phyloP scores from a whole-genome alignment of 2,329 filamentous ascomycete genomes.

The Nannizzia gypsea region DNA sequence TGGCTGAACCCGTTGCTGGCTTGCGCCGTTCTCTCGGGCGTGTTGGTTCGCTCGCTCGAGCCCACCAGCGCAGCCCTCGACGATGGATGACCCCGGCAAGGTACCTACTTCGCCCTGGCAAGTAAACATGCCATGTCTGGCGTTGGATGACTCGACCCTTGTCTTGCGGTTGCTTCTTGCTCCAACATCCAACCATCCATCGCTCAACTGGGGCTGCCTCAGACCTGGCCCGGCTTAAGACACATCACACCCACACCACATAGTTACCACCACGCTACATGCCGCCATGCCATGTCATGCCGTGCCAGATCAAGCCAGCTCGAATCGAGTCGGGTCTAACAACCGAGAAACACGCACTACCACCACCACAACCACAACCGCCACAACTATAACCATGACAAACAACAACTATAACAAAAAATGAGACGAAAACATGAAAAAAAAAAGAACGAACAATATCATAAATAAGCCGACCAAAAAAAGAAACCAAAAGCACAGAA shows the following conservation, averaged over 20 bases:
- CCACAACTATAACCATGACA: too few species aligned
- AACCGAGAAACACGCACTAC: too few species aligned
- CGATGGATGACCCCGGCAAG: neutral
- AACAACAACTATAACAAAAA: too few species aligned
- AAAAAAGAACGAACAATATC: neutral
- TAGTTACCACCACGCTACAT: too few species aligned
- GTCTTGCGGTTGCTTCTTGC: neutral
- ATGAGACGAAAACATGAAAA: too few species aligned
- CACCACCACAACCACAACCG: too few species aligned
- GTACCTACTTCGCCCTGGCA: neutral
- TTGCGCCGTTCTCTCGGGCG: neutral
- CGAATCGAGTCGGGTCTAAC: neutral
- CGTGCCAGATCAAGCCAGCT: neutral
- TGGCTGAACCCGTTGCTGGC: conserved; percentile 14
- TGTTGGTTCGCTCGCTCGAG: neutral
- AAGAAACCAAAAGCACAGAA: neutral
- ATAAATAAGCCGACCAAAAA: neutral
- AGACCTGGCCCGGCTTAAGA: neutral
- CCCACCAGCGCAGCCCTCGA: neutral
- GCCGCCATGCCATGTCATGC: too few species aligned
- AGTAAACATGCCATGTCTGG: too few species aligned
- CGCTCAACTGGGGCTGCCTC: neutral
- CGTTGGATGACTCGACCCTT: neutral
- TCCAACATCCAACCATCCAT: neutral
- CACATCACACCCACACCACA: neutral